Base-by-base conservation (phyloP, 208 protist species). In the Trypanosoma mega region DNA sequence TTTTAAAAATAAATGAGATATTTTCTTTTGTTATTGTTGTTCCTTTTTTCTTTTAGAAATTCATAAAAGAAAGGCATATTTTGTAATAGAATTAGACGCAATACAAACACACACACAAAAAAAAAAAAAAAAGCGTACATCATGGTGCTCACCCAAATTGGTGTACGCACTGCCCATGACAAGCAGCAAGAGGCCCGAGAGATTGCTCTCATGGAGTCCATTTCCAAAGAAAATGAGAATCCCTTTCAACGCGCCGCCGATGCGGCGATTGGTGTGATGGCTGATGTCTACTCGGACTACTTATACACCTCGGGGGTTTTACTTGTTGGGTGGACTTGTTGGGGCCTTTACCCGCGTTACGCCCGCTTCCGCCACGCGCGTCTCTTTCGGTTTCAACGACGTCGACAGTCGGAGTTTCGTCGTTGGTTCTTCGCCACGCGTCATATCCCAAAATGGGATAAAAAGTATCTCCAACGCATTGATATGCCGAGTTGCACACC, bases 391-490 rank as follows among this genome's bases (percentile, higher is more conserved):
- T 92, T 89, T 49, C 72, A 71, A 24, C 74, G 76, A 12, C 37
- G 47, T 20, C 56, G 31, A 14, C 85, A 92, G 46, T 53, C 71
- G 11, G 69, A 69, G 18, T 77, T 85, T 21, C 73, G 81, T 11
- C 70, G 79, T 5, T 75, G 76, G 54, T 68, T 88, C 47, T 92
- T 92, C 48, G 60, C 57, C 20, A 87, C 85, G 0, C 61, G 75
- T 16, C 78, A 92, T 57, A 83, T 92, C 49, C 80, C 85, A 3
- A 92, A 85, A 53, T 89, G 80, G 80, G 66, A 85, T 45, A 85
- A 87, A 57, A 81, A 78, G 49, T 74, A 86, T 43, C 53, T 87
- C 12, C 77, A 86, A 48, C 75, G 79, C 24, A 31, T 87, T 9
- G 72, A 83, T 24, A 49, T 91, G 3, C 84, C 84, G 0, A 54